Percentiles rank a stretch among this genome's conserved stretches.
Evolutionary conservation across 2,329 filamentous ascomycete genomes (phyloP).

Genomic region (Venturia carpophila): DNA sequence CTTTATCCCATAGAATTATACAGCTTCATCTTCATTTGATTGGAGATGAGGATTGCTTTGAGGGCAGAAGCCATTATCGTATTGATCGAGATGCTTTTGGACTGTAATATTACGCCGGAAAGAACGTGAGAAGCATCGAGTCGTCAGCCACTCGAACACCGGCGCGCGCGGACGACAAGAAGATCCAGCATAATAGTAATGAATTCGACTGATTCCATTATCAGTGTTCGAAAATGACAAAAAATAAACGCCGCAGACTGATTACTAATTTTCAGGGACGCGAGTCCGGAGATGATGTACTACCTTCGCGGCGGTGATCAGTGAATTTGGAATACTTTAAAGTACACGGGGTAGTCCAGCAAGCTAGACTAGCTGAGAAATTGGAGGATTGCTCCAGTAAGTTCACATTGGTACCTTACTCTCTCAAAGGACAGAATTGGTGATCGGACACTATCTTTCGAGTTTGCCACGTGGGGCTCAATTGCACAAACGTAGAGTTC

Average conservation of each 20-base stretch:
- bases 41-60: no score
- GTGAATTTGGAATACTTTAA: background rate
- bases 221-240: background rate
- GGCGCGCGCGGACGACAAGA: background rate
- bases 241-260: background rate
- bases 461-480: background rate
- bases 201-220: background rate
- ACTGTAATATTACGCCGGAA: no score
- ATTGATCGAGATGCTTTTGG: no score
- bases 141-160: background rate
- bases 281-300: background rate
- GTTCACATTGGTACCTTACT: no score
- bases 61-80: no score
- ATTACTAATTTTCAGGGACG: background rate
- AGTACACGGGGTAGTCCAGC: background rate
- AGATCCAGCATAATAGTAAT: background rate
- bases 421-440: no score
- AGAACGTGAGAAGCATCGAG: no score
- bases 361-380: background rate
- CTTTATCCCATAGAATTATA: no score
- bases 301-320: background rate
- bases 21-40: no score
- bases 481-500: background rate
- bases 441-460: no score
- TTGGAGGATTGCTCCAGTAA: background rate